A percentile compares a stretch with the other conserved stretches of the same genome.
Evolutionary conservation across 2,329 filamentous ascomycete species (phyloP).

Genomic region (Torrubiellomyces zombiae): DNA sequence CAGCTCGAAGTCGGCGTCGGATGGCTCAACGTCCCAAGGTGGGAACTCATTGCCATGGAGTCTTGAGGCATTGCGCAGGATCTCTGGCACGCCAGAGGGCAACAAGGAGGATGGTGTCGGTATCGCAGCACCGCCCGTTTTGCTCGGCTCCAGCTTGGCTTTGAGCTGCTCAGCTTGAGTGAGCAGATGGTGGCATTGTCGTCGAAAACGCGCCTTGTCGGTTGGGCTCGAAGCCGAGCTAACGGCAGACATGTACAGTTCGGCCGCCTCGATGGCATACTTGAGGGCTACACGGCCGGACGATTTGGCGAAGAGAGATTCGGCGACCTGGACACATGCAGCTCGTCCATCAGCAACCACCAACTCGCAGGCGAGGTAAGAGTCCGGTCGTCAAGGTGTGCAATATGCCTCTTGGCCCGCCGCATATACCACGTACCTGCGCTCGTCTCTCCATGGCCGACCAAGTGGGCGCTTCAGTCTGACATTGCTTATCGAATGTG

Average conservation of each 20-base stretch:
- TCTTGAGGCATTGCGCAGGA: conserved; percentile 60
- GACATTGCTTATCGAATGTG: background rate
- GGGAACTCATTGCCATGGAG: conserved; percentile 74
- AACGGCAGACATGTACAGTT: conserved; percentile 67
- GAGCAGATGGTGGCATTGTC: conserved; percentile 54
- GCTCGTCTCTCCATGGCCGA: conserved; percentile 21
- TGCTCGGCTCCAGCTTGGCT: conserved; percentile 5
- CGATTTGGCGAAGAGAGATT: conserved; percentile 18
- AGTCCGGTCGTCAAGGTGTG: no score
- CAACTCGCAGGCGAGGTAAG: no score
- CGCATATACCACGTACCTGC: conserved; percentile 12
- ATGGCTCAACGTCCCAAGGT: conserved; percentile 58
- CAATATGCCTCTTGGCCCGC: no score
- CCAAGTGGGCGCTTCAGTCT: background rate
- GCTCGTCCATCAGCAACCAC: background rate
- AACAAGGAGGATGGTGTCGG: background rate
- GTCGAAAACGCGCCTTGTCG: conserved; percentile 50
- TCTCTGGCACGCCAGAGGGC: conserved; percentile 10
- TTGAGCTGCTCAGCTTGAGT: conserved; percentile 65
- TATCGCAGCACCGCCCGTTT: background rate
- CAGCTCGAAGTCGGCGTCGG: conserved; percentile 42
- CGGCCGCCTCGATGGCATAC: conserved; percentile 60
- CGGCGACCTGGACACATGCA: conserved; percentile 15
- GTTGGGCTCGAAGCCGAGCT: conserved; percentile 38
- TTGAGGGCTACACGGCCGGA: conserved; percentile 44